Conservation (phyloP, 2,329 filamentous ascomycete genomes). For the Stachybotrys chartarum region DNA sequence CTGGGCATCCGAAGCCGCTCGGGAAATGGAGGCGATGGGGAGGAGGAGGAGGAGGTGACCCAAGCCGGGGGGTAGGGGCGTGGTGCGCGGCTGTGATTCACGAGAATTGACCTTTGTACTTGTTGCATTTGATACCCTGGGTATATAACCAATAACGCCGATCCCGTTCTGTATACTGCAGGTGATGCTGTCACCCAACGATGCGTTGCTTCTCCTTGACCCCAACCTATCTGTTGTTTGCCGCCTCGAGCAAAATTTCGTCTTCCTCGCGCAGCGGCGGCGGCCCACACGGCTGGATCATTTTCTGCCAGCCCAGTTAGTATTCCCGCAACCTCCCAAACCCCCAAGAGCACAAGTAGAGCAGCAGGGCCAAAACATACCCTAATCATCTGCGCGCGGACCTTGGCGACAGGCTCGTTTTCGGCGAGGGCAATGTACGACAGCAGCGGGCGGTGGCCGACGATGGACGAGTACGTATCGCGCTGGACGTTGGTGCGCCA, state of each 20-base stretch:
- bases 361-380: slow-evolving; percentile 25
- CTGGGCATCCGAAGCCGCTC: slow-evolving; percentile 39
- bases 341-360: not conserved
- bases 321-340: too few relatives aligned
- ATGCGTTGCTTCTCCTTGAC: not conserved
- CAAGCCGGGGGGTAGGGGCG: slow-evolving; percentile 6
- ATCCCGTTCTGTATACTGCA: not conserved
- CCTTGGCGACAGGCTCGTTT: slow-evolving; percentile 75
- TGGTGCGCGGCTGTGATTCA: not conserved
- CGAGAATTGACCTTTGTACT: not conserved
- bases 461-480: slow-evolving; percentile 82
- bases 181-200: not conserved
- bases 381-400: slow-evolving; percentile 74
- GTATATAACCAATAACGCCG: slow-evolving; percentile 18
- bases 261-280: slow-evolving; percentile 50
- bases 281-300: slow-evolving; percentile 55
- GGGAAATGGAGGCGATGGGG: slow-evolving; percentile 2
- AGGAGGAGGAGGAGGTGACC: slow-evolving; percentile 13
- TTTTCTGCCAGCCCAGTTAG: slow-evolving; percentile 41
- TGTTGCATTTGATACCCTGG: slow-evolving; percentile 1
- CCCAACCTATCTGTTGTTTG: slow-evolving; percentile 4
- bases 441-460: slow-evolving; percentile 82
- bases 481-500: slow-evolving; percentile 94
- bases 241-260: not conserved
- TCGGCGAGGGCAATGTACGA: slow-evolving; percentile 85